Percentiles rank a stretch among this genome's conserved stretches.
phyloP scores from a whole-genome alignment of 2,329 filamentous ascomycete species.

The Amauroascus niger region DNA sequence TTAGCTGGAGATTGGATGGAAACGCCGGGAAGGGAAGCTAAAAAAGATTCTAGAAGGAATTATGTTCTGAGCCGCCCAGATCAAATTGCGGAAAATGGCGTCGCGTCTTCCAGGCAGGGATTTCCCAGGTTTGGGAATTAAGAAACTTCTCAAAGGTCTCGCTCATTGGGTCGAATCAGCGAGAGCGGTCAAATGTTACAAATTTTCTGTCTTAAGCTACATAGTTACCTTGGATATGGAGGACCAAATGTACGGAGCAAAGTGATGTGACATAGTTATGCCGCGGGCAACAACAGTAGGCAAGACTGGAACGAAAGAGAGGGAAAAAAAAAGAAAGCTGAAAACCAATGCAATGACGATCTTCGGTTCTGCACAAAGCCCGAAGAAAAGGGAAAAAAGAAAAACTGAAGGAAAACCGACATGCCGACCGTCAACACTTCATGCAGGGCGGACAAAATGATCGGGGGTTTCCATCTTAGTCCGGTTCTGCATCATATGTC shows the following conservation, averaged over 20 bases:
- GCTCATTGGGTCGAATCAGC: not conserved
- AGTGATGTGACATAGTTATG: too few species aligned
- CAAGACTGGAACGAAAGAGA: not conserved
- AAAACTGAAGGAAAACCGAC: not conserved
- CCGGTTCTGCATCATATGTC: too few species aligned
- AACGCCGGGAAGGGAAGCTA: not conserved
- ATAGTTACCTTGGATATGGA: too few species aligned
- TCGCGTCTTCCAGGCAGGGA: too few species aligned
- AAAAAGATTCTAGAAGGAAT: slow-evolving; percentile 6
- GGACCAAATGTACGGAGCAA: too few species aligned
- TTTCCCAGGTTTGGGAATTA: not conserved
- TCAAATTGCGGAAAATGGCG: too few species aligned
- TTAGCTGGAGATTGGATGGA: too few species aligned
- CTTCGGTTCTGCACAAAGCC: not conserved
- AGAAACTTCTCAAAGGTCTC: not conserved
- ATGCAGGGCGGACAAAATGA: too few species aligned
- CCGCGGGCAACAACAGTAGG: not conserved
- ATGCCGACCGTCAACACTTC: too few species aligned
- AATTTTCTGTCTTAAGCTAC: too few species aligned
- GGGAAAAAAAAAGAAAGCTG: not conserved
- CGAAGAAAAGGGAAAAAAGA: not conserved
- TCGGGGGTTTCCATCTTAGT: too few species aligned
- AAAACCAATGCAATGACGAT: not conserved
- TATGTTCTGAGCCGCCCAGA: not conserved
- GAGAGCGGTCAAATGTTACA: not conserved